These are phyloP conservation scores for Aphanomyces euteiches DNA, from an alignment of 352 stramenopile genomes.

Conservation along the genomic window DNA sequence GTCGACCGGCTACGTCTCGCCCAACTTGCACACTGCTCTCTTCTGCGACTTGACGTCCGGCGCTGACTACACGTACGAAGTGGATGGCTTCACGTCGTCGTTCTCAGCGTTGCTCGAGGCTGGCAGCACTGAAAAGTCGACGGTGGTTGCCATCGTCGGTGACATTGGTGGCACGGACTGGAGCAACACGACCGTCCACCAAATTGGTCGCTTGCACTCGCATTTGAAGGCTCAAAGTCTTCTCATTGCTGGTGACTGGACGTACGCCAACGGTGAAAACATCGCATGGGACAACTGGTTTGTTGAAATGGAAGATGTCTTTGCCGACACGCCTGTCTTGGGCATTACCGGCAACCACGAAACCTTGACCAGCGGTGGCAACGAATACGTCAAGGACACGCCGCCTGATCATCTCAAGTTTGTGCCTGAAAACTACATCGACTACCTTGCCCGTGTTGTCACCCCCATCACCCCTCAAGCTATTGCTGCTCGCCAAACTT, in stretches of 20 bases:
- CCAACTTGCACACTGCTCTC: slow-evolving; percentile 48
- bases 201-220: slow-evolving; percentile 28
- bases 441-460: slow-evolving; percentile 52
- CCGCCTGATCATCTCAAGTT: slow-evolving; percentile 34
- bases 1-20: slow-evolving; percentile 49
- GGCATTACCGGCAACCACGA: slow-evolving; percentile 70
- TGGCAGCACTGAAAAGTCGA: slow-evolving; percentile 39
- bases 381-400: slow-evolving; percentile 29
- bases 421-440: slow-evolving; percentile 30
- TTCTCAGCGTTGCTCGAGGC: slow-evolving; percentile 38
- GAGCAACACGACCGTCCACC: neutral
- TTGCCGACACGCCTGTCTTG: slow-evolving; percentile 43
- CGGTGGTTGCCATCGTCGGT: slow-evolving; percentile 43
- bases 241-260: slow-evolving; percentile 55
- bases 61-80: slow-evolving; percentile 50
- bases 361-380: slow-evolving; percentile 43
- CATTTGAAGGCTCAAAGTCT: slow-evolving; percentile 42
- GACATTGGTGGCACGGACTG: slow-evolving; percentile 30
- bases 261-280: slow-evolving; percentile 63
- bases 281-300: slow-evolving; percentile 69
- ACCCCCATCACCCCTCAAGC: slow-evolving; percentile 46
- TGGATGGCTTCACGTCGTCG: slow-evolving; percentile 35
- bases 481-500: slow-evolving; percentile 39
- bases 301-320: slow-evolving; percentile 46
- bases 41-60: slow-evolving; percentile 42